Evolutionary conservation across 768 basidiomycete genomes (phyloP), one percentile per base, ranked within the genome.

Genomic region (Tephrocybe sp.): DNA sequence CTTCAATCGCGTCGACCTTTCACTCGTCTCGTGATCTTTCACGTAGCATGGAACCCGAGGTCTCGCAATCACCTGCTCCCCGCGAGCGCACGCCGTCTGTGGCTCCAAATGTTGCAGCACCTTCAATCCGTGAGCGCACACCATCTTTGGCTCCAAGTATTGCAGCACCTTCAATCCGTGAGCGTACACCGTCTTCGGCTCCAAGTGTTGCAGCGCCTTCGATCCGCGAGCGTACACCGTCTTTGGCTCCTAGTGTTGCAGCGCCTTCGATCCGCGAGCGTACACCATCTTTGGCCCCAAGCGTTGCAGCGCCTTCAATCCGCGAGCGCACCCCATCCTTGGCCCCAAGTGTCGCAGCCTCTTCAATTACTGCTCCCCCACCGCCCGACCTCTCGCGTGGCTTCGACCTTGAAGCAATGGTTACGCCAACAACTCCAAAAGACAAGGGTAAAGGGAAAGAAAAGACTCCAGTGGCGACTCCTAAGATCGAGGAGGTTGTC

Each of bases 391-490:
- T 54, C 22, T 55, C 58, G 26, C 55, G 59, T n/a, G 64, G 53
- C 39, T 42, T 55, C 44, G 53, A 60, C 45, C 34, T 26, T 7
- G 60, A 54, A 49, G 47, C 43, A 32, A 48, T 47, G 7, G 30
- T 41, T 3, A 49, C 47, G 39, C 46, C 49, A 36, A 33, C 39
- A 20, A 45, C 36, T 13, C 46, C 44, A 5, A 43, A 12, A 16
- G 50, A 52, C 13, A 58, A 65, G 54, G 65, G 60, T 42, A 70
- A 61, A 51, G 65, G 53, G 40, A 65, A 56, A 44, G 62, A 65
- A 9, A 59, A 53, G 45, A 59, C 51, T 2, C 53, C 60, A 11
- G 49, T 39, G 33, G n/a, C 52, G 13, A 57, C 57, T 38, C 57
- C 60, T n/a, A 61, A 53, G 41, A 13, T 45, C 12, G 50, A 26